Evolutionary conservation across 148 eudicot genomes (phyloP).

Genomic region (Vaccinium corymbosum): DNA sequence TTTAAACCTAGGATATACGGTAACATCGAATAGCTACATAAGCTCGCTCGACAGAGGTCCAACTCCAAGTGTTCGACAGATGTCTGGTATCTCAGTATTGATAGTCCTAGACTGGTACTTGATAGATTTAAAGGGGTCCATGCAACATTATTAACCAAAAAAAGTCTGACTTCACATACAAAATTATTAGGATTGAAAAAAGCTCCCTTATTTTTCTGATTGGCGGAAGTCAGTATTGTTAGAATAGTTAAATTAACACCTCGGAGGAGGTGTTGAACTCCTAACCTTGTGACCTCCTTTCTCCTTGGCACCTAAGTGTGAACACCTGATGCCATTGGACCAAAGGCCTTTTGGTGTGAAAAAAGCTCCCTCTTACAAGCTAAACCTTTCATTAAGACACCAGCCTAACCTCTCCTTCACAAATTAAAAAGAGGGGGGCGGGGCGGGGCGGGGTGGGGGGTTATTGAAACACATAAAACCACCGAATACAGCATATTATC

Average conservation of each 20-base stretch:
- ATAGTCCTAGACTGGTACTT: not conserved
- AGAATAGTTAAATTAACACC: too few relatives aligned
- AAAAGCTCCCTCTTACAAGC: not conserved
- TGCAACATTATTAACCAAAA: not conserved
- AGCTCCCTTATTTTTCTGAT: not conserved
- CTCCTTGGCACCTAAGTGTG: too few relatives aligned
- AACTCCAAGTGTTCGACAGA: not conserved
- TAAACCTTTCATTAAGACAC: not conserved
- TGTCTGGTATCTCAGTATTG: not conserved
- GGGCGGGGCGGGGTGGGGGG: too few relatives aligned
- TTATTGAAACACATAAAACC: not conserved
- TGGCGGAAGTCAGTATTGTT: too few relatives aligned
- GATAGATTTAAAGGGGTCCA: not conserved
- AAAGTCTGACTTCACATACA: not conserved
- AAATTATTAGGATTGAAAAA: not conserved
- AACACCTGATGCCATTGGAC: too few relatives aligned
- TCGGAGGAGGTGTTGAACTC: too few relatives aligned
- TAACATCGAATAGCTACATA: constrained; percentile 1
- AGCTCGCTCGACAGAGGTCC: not conserved
- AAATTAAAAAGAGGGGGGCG: not conserved
- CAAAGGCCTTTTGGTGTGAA: not conserved
- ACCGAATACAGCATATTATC: not conserved
- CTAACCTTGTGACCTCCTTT: too few relatives aligned
- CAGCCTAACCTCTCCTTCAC: not conserved
- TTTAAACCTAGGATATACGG: not conserved